Base-by-base conservation (phyloP, 345 rosid species). In the Populus pruinosa region DNA sequence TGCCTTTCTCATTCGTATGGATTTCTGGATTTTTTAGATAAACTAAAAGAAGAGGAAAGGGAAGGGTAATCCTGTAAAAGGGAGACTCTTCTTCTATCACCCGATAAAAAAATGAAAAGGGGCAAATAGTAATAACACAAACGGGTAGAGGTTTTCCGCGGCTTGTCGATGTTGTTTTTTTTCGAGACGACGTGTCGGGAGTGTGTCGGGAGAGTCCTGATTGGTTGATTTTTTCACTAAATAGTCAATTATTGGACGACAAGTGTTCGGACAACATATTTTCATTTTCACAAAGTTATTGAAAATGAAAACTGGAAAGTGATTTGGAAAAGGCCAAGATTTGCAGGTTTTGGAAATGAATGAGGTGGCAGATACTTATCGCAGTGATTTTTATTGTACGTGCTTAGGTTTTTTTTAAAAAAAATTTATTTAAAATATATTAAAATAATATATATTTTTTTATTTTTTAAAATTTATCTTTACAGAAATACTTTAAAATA, bases 121-220 rank as follows among this genome's bases (percentile, higher is more conserved):
- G 85, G 75, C 33, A 70, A 18, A 47, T 1, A 7, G 79, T 76
- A 73, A 80, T 16, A 72, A 14, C 0, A 8, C 0, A 6, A 8
- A 7, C 2, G 11, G 66, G 50, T 2, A 43, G 50, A 41, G 56
- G 61, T 4, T 33, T 38, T 41, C 14, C 73, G 84, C 74, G 85
- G 80, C 86, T 69, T 23, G 77, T 70, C 77, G 81, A 75, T 33
- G 76, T 25, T 53, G 86, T 74, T 68, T 10, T 31, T 59, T 29
- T 23, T 4, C 5, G 38, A 72, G 77, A 44, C 20, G 75, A 18
- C 64, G 61, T 59, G 81, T 3, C 36, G 25, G 53, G 14, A 27
- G 79, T 44, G 35, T 33, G 35, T 33, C 35, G 35, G 35, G 5
- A 4, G 20, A 1, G 64, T 23, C n/a, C 21, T 36, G 55, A 76